A percentile compares a stretch with the other conserved stretches of the same genome.
Conservation (phyloP, 2,329 filamentous ascomycete genomes). For the Aureobasidium sp. region DNA sequence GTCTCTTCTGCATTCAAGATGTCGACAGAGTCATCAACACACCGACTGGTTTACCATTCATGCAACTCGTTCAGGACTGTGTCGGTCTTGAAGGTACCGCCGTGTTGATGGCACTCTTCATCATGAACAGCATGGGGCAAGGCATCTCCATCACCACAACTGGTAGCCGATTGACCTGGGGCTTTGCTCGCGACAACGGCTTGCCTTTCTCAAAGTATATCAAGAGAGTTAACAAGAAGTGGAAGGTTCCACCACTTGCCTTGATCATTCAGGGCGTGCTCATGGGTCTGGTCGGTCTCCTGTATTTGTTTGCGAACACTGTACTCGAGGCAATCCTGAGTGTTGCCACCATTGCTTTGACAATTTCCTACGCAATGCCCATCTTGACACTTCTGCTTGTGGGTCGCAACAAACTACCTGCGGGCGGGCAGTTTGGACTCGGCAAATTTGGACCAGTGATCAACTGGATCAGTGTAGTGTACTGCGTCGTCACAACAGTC, state of each 20-base stretch:
- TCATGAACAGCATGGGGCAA: conserved; percentile 48
- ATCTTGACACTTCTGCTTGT: conserved; percentile 30
- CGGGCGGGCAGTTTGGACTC: conserved; percentile 34
- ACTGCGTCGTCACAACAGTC: conserved; percentile 44
- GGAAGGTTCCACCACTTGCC: conserved; percentile 45
- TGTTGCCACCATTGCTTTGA: conserved; percentile 34
- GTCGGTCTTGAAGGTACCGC: conserved; percentile 40
- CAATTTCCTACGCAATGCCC: conserved; percentile 33
- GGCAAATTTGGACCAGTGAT: conserved; percentile 26
- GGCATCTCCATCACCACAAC: conserved; percentile 42
- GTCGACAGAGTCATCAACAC: conserved; percentile 35
- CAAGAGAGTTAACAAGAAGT: conserved; percentile 35
- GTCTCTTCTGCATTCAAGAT: conserved; percentile 47
- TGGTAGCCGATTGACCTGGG: conserved; percentile 20
- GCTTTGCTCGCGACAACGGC: conserved; percentile 21
- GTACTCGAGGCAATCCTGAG: conserved; percentile 37
- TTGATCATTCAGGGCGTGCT: conserved; percentile 43
- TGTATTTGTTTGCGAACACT: conserved; percentile 31
- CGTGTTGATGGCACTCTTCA: conserved; percentile 43
- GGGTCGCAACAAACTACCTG: conserved; percentile 45
- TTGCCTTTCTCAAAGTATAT: conserved; percentile 21
- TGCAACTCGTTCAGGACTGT: conserved; percentile 48
- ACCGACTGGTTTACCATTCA: conserved; percentile 48
- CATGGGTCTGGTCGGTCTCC: conserved; percentile 41
- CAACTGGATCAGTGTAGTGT: conserved; percentile 40